Conservation (phyloP, 805 yeast species). For the Tetrapisispora namnaoensis region DNA sequence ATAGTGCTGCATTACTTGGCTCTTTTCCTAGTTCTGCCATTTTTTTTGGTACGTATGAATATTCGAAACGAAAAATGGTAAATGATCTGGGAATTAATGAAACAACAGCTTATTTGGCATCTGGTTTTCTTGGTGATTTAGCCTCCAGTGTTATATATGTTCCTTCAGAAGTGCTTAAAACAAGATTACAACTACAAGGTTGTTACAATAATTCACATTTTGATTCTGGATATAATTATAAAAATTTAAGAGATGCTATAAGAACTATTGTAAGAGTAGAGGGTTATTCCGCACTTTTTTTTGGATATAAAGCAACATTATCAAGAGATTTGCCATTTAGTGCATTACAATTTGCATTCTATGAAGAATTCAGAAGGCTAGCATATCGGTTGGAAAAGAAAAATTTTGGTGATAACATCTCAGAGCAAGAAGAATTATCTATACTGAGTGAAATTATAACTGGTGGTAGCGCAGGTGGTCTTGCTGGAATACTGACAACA, state of each 20-base stretch:
- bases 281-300: conserved; percentile 68
- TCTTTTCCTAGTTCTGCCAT: conserved; percentile 89
- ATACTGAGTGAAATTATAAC: conserved; percentile 60
- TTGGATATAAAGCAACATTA: conserved; percentile 90
- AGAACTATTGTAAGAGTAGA: conserved; percentile 53
- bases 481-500: conserved; percentile 82
- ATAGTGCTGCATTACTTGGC: conserved; percentile 84
- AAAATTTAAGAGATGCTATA: conserved; percentile 63
- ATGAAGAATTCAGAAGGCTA: conserved; percentile 61
- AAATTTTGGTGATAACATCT: conserved; percentile 12
- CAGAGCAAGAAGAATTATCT: conserved; percentile 37
- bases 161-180: conserved; percentile 90
- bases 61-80: conserved; percentile 60
- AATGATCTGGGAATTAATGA: conserved; percentile 59
- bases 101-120: conserved; percentile 65
- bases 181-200: conserved; percentile 90
- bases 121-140: conserved; percentile 91
- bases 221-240: conserved; percentile 77
- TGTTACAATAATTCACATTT: conserved; percentile 70
- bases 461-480: conserved; percentile 94
- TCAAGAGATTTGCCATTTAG: conserved; percentile 91
- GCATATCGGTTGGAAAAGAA: conserved; percentile 36
- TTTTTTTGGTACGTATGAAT: conserved; percentile 89
- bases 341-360: conserved; percentile 91
- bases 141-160: conserved; percentile 84